Evolutionary conservation across 345 rosid species (phyloP).

Genomic region (Angophora floribunda): DNA sequence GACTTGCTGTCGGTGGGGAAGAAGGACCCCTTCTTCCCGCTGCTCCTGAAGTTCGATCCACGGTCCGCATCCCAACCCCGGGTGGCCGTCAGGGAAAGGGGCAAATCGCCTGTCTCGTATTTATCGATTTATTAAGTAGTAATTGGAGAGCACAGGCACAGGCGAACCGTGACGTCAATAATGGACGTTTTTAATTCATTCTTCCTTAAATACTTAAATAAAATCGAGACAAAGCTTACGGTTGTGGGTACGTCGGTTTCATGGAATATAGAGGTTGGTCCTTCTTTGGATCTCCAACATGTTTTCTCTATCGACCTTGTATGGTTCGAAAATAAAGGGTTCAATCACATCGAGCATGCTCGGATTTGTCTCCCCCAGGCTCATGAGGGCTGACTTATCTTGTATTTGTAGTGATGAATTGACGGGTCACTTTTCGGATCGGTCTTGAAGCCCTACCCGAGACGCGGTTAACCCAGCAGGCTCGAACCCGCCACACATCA

Average conservation of each 20-base stretch:
- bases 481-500: background rate
- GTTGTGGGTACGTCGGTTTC: background rate
- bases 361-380: background rate
- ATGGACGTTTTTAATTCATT: background rate
- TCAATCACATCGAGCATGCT: background rate
- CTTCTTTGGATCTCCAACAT: background rate
- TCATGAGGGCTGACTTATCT: background rate
- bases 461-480: background rate
- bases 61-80: background rate
- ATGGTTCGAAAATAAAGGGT: background rate
- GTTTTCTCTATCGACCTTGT: background rate
- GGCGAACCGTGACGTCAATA: background rate
- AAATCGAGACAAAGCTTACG: background rate
- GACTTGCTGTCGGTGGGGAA: background rate
- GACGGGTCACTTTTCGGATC: background rate
- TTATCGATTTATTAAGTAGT: background rate
- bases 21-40: background rate
- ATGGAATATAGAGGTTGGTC: background rate
- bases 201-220: background rate
- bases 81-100: background rate
- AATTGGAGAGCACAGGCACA: background rate
- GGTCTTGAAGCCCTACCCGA: background rate
- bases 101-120: background rate
- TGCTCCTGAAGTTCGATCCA: background rate
- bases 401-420: rapidly evolving